These are phyloP conservation scores for Phialemoniopsis sp. DNA, from an alignment of 2,329 filamentous ascomycete species.

Conservation along the genomic window DNA sequence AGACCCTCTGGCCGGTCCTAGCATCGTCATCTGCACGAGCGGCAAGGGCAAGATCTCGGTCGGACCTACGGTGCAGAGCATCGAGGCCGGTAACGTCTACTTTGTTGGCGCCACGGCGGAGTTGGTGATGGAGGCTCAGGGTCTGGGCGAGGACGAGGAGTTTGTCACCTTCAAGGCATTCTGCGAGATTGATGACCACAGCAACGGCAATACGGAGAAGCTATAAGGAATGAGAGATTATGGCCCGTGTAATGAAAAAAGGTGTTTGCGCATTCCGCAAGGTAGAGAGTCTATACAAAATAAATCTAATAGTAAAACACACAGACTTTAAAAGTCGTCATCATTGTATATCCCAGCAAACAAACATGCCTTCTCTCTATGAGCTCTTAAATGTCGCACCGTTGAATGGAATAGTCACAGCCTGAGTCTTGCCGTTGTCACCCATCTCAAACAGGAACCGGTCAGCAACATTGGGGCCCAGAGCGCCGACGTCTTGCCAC, in stretches of 20 bases:
- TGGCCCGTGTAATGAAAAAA: too few relatives aligned
- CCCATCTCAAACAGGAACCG: too few relatives aligned
- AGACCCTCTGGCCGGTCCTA: constrained; percentile 81
- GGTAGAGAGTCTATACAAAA: too few relatives aligned
- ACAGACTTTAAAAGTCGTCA: too few relatives aligned
- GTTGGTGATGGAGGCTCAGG: constrained; percentile 68
- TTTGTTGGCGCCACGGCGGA: constrained; percentile 89
- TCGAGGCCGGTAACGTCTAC: constrained; percentile 70
- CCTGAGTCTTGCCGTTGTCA: too few relatives aligned
- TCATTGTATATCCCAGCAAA: too few relatives aligned
- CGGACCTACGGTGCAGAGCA: constrained; percentile 72
- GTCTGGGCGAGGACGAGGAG: constrained; percentile 53
- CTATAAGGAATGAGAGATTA: constrained; percentile 4
- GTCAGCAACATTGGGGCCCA: too few relatives aligned
- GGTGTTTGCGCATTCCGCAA: too few relatives aligned
- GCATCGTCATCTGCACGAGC: constrained; percentile 85
- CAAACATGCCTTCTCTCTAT: too few relatives aligned
- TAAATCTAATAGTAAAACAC: too few relatives aligned
- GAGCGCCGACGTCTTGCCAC: constrained; percentile 8
- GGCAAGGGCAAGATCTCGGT: constrained; percentile 83
- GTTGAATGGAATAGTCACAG: too few relatives aligned
- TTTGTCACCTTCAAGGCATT: constrained; percentile 93
- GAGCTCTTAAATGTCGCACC: too few relatives aligned
- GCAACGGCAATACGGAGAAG: constrained; percentile 35
- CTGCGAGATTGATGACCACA: constrained; percentile 67